Percentiles rank a stretch among this genome's conserved stretches.
Conservation (phyloP, 2,329 filamentous ascomycete genomes). For the Colletotrichum liaoningense region DNA sequence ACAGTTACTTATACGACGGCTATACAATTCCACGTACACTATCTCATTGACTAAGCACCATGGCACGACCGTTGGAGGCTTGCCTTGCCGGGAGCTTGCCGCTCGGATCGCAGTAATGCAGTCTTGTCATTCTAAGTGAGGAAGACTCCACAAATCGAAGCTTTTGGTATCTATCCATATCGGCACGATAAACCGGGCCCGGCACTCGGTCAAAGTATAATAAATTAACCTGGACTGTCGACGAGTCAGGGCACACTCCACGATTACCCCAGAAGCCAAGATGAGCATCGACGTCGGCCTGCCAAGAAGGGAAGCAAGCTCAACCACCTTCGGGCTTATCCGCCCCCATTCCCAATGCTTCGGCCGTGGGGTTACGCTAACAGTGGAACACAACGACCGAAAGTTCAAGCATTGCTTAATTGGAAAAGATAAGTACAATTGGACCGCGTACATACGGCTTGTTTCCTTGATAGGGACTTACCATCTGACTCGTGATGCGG, state of each 20-base stretch:
- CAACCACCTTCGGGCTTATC: neutral
- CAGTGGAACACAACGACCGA: neutral
- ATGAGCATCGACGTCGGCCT: neutral
- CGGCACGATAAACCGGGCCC: slow-evolving; percentile 1
- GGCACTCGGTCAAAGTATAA: slow-evolving; percentile 14
- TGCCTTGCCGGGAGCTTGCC: neutral
- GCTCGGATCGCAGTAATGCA: neutral
- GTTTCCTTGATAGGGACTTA: slow-evolving; percentile 1
- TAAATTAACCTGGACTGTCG: slow-evolving; percentile 10
- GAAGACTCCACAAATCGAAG: slow-evolving; percentile 19
- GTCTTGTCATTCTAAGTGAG: neutral
- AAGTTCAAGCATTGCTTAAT: neutral
- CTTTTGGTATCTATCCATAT: neutral
- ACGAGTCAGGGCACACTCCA: slow-evolving; percentile 25
- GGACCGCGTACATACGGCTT: neutral
- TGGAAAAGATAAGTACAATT: slow-evolving; percentile 14
- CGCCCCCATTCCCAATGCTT: neutral
- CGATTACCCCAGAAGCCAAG: slow-evolving; percentile 32
- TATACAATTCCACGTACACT: neutral
- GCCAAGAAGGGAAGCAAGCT: slow-evolving; percentile 1
- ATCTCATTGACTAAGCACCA: neutral
- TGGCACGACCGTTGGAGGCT: neutral
- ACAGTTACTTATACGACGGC: neutral
- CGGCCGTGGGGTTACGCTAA: neutral
- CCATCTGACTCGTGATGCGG: slow-evolving; percentile 24